Base-by-base conservation (phyloP, 345 rosid genomes). In the Brassica cretica region DNA sequence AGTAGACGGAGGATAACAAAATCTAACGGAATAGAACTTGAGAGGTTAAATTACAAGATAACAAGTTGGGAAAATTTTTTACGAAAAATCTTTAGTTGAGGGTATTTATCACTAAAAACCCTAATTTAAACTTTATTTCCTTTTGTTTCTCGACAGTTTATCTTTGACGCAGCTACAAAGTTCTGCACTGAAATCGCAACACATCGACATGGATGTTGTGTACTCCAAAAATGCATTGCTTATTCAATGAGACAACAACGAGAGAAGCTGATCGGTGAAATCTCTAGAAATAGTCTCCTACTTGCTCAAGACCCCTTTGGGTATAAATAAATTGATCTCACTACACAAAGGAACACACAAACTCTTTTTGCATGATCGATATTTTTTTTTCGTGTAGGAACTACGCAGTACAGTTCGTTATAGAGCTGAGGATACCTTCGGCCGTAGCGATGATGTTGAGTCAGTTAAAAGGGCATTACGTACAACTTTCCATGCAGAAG, bases 121-220 rank as follows among this genome's bases (percentile, higher is more conserved):
- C 24, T 21, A 21, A 21, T 21, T 21, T 21, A 21, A 21, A 21
- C 24, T 11, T 75, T 3, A 2, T n/a, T n/a, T 75, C 0, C 18
- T 15, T 76, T 11, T 70, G 11, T 78, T 65, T 55, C 32, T 19
- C 49, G 16, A 19, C 83, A 86, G 89, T 85, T 84, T 75, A 82
- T 86, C 72, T 85, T 86, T 70, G 87, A 81, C 15, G 88, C 89
- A 12, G 86, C 91, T 1, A 80, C 87, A n/a, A 82, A 78, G 75
- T 81, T 56, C 41, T 84, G 91, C 44, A 82, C 85, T 51, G 91
- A 86, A 37, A 83, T 88, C 32, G 91, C 87, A 66, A 88, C 89
- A 15, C 88, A 88, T 78, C 72, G 85, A 58, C 91, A 88, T 63
- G 91, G 91, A 32, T 88, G 91, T 19, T 88, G 91, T 51, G 91